Conservation (phyloP, 352 stramenopile genomes). For the Globisporangium mamillatum region DNA sequence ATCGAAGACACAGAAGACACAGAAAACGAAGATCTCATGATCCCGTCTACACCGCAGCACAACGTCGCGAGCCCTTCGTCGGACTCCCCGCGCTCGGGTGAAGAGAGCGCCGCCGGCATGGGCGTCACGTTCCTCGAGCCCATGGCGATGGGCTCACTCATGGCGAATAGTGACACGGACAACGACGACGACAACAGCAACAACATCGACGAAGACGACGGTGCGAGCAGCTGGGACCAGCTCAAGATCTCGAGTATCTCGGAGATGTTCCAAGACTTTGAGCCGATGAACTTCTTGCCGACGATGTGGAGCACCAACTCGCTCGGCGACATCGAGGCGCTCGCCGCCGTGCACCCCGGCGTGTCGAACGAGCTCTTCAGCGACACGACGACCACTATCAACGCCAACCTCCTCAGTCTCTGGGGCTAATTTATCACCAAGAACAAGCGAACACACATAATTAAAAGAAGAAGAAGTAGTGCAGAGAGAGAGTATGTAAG, state of each 20-base stretch:
- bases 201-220: background rate
- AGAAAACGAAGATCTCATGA: conserved; percentile 10
- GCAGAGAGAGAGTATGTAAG: conserved; percentile 3
- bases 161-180: conserved; percentile 18
- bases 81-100: conserved; percentile 35
- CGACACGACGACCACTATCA: conserved; percentile 14
- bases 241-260: conserved; percentile 29
- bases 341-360: conserved; percentile 20
- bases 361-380: conserved; percentile 35
- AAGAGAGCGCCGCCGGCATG: conserved; percentile 16
- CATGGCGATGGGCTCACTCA: conserved; percentile 24
- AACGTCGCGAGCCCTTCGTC: conserved; percentile 22
- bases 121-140: conserved; percentile 23
- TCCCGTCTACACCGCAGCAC: conserved; percentile 13
- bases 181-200: background rate
- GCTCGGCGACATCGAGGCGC: conserved; percentile 32
- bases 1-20: conserved; percentile 3
- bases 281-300: conserved; percentile 31
- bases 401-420: conserved; percentile 15
- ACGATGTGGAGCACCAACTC: conserved; percentile 56
- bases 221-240: conserved; percentile 19
- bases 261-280: conserved; percentile 50
- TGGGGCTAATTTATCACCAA: conserved; percentile 21
- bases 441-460: conserved; percentile 5
- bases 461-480: conserved; percentile 7